A percentile compares a stretch with the other conserved stretches of the same genome.
Evolutionary conservation across 192 early-diverging fungal species (phyloP).

Genomic region (Pilaira anomala): DNA sequence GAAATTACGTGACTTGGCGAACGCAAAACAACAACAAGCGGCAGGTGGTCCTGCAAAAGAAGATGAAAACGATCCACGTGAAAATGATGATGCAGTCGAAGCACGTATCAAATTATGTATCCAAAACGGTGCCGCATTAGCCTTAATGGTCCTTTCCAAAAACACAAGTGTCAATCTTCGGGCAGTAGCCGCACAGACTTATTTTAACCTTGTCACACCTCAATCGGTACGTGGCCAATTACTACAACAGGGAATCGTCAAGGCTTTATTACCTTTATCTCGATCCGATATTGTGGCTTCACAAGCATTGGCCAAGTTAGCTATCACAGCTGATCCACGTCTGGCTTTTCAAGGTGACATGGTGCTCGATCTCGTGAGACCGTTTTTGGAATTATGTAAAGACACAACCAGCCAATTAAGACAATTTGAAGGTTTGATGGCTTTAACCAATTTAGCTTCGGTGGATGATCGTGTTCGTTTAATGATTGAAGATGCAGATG

Average conservation of each 20-base stretch:
- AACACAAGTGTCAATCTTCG: conserved; percentile 56
- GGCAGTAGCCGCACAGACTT: conserved; percentile 60
- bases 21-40: conserved; percentile 18
- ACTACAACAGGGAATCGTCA: conserved; percentile 81
- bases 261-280: conserved; percentile 54
- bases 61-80: conserved; percentile 47
- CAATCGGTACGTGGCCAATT: conserved; percentile 65
- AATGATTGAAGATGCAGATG: conserved; percentile 56
- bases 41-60: neutral
- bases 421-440: conserved; percentile 90
- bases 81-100: conserved; percentile 60
- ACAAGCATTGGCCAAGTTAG: conserved; percentile 90
- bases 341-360: conserved; percentile 75
- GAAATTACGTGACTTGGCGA: conserved; percentile 52
- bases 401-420: conserved; percentile 56
- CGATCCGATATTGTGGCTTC: conserved; percentile 68
- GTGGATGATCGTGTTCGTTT: conserved; percentile 64
- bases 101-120: conserved; percentile 55
- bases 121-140: conserved; percentile 54
- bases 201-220: conserved; percentile 71
- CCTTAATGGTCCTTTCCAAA: conserved; percentile 51
- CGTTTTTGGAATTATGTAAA: conserved; percentile 61
- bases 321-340: conserved; percentile 85
- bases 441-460: conserved; percentile 87
- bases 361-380: conserved; percentile 69